Evolutionary conservation across 2,329 filamentous ascomycete genomes (phyloP), one percentile per base, ranked within the genome.

Genomic region (Aspergillus tubingensis): DNA sequence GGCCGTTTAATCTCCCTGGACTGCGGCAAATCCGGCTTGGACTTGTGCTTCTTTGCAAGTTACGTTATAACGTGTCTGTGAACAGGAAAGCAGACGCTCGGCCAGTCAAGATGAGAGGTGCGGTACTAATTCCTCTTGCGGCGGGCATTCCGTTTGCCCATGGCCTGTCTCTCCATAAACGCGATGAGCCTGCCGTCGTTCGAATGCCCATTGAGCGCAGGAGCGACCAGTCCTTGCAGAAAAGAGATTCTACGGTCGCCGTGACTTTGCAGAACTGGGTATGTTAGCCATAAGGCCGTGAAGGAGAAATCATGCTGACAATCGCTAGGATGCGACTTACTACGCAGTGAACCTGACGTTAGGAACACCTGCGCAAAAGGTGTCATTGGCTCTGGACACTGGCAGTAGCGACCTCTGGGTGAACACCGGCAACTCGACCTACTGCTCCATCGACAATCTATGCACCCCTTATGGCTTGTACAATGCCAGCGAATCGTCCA

Each of bases 381-480:
- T 86, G 44, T 78, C 79, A 53, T 70, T 86, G 39, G 81, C 85
- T 67, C 78, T 87, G 67, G 85, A 87, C 64, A 86, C 84, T 3
- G 85, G 85, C 25, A 85, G 82, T 67, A 85, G 82, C 61, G 85
- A 87, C 74, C 75, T 86, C 8, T 86, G 84, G 84, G 80, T 84
- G 10, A 95, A 96, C 70, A 83, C 86, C 2, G 77, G 82, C 3
- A 75, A 74, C 52, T 94, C 90, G 0, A 59, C 69, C 0, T 75
- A 91, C 15, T 96, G 91, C 72, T 69, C 72, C 7, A 69, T 74
- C 4, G 68, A 71, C 0, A 70, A 54, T 25, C 70, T 81, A 1
- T 95, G 91, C 70, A 69, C 75, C 4, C 77, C 76, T 23, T 84
- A 86, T 1, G 91, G 91, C 13, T 86, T 86, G 1, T 96, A 92